Conservation (phyloP, 345 rosid species). For the Murraya paniculata region DNA sequence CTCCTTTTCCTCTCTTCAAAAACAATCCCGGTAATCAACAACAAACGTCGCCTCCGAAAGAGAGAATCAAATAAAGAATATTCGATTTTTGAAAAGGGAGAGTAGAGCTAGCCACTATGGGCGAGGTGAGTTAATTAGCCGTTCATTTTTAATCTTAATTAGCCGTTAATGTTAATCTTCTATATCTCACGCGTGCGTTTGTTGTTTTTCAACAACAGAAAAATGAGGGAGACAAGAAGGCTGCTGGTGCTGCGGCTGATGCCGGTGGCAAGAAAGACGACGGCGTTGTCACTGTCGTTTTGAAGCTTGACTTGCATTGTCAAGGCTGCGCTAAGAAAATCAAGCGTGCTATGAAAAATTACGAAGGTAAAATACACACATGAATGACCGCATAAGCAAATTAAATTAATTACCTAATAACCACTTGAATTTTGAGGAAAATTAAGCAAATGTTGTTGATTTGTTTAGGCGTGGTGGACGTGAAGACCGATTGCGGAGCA, state of each 20-base stretch:
- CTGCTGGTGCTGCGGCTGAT: constrained; percentile 42
- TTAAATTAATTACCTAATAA: not conserved
- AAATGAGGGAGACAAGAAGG: constrained; percentile 36
- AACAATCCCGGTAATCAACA: not conserved
- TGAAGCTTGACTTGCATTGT: constrained; percentile 82
- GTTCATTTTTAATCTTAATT: not conserved
- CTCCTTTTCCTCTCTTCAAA: constrained; percentile 29
- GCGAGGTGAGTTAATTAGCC: constrained; percentile 42
- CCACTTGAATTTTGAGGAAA: not conserved
- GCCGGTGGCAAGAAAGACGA: constrained; percentile 44
- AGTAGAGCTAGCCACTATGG: constrained; percentile 22
- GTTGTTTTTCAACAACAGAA: constrained; percentile 21
- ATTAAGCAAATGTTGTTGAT: not conserved
- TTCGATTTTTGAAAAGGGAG: not conserved
- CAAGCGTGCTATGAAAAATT: constrained; percentile 33
- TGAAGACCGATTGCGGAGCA: constrained; percentile 42
- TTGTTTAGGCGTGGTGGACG: constrained; percentile 67
- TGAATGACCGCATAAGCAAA: no score
- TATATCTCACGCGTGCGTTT: not conserved
- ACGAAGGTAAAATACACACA: constrained; percentile 38
- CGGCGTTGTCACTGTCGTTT: constrained; percentile 41
- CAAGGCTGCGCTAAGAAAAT: constrained; percentile 88
- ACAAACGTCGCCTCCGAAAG: not conserved
- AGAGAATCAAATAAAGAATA: not conserved
- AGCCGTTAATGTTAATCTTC: not conserved